These are phyloP conservation scores for Cytospora schulzeri DNA, from an alignment of 2,329 filamentous ascomycete species.

Conservation along the genomic window DNA sequence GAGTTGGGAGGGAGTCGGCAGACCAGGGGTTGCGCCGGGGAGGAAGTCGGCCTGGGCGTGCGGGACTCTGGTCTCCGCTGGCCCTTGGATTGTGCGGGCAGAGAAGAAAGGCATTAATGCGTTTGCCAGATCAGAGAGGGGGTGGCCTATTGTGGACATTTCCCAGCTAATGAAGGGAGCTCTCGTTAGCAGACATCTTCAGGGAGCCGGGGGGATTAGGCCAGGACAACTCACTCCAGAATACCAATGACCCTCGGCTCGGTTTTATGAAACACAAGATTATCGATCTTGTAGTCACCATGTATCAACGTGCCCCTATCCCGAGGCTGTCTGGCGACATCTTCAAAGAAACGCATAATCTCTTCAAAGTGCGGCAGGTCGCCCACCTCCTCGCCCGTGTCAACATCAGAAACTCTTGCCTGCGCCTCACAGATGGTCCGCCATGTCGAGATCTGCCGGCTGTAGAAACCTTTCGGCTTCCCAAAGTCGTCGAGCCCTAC, in stretches of 20 bases:
- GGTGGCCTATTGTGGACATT: conserved; percentile 97
- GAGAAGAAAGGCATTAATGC: conserved; percentile 59
- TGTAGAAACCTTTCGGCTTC: conserved; percentile 75
- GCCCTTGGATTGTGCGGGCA: conserved; percentile 32
- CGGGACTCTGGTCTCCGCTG: conserved; percentile 21
- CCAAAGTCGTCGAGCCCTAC: conserved; percentile 77
- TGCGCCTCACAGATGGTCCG: conserved; percentile 76
- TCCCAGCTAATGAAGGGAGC: conserved; percentile 68
- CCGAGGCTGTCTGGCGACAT: conserved; percentile 68
- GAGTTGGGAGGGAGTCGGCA: conserved; percentile 38
- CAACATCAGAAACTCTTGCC: conserved; percentile 72
- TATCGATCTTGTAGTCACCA: conserved; percentile 96
- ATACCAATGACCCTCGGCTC: conserved; percentile 89
- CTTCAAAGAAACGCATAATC: conserved; percentile 75
- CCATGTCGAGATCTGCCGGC: conserved; percentile 83
- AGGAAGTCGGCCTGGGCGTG: conserved; percentile 54
- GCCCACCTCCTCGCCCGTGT: conserved; percentile 76
- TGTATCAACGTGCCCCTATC: conserved; percentile 84
- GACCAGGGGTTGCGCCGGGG: conserved; percentile 64
- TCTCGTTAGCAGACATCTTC: background rate
- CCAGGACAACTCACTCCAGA: conserved; percentile 63
- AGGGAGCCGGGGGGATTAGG: background rate
- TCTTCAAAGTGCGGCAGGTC: conserved; percentile 81
- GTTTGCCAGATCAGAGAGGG: conserved; percentile 87
- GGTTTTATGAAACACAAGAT: conserved; percentile 85